Evolutionary conservation across 208 protist genomes (phyloP).

Genomic region (Herpetomonas muscarum): DNA sequence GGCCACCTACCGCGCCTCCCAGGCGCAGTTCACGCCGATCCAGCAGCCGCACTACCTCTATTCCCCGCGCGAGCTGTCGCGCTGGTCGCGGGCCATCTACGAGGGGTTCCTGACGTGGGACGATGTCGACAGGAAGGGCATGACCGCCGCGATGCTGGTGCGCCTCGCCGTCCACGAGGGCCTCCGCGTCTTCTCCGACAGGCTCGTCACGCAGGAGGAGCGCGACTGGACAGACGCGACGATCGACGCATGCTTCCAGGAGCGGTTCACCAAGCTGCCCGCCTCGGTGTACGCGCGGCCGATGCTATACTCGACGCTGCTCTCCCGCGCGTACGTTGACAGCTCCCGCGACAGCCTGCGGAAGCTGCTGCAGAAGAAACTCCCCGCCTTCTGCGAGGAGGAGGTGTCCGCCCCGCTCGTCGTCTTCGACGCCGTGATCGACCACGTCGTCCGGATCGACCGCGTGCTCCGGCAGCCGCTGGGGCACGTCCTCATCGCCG

Average conservation of each 20-base stretch:
- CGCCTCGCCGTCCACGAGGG: slow-evolving; percentile 97
- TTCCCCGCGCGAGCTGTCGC: slow-evolving; percentile 97
- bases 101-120: slow-evolving; percentile 90
- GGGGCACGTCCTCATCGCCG: slow-evolving; percentile 96
- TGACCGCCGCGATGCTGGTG: slow-evolving; percentile 78
- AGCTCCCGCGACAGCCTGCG: slow-evolving; percentile 89
- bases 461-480: slow-evolving; percentile 98
- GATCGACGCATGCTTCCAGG: slow-evolving; percentile 63
- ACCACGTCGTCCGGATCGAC: slow-evolving; percentile 99
- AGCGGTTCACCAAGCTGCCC: slow-evolving; percentile 81
- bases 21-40: slow-evolving; percentile 92
- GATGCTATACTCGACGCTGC: slow-evolving; percentile 96
- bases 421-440: slow-evolving; percentile 97
- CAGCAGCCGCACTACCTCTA: slow-evolving; percentile 99
- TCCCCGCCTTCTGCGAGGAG: slow-evolving; percentile 97
- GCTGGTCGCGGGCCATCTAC: slow-evolving; percentile 97
- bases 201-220: slow-evolving; percentile 93
- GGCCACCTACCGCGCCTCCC: slow-evolving; percentile 92
- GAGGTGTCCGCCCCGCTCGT: slow-evolving; percentile 97
- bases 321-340: slow-evolving; percentile 89
- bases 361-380: slow-evolving; percentile 81
- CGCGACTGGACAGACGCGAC: slow-evolving; percentile 92
- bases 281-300: slow-evolving; percentile 74
- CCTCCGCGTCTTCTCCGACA: slow-evolving; percentile 95
- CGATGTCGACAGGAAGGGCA: slow-evolving; percentile 17